Evolutionary conservation across 2,329 filamentous ascomycete species (phyloP).

Genomic region (Epichloe festucae): DNA sequence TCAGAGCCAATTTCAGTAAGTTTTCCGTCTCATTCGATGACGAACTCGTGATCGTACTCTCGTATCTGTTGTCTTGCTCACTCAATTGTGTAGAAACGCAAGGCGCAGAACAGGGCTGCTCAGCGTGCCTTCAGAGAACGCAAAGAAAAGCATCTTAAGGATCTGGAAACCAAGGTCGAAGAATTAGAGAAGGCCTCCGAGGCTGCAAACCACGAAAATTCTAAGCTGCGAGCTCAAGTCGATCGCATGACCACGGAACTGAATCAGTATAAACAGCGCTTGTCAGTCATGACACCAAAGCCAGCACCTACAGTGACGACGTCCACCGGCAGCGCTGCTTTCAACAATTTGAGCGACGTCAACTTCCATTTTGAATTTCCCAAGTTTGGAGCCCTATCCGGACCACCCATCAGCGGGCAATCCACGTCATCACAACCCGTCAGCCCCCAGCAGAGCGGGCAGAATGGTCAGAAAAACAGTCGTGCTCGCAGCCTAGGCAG

Average conservation of each 20-base stretch:
- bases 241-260: slow-evolving; percentile 78
- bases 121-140: slow-evolving; percentile 89
- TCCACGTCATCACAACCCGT: slow-evolving; percentile 20
- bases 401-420: slow-evolving; percentile 22
- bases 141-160: slow-evolving; percentile 83
- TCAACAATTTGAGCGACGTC: slow-evolving; percentile 54
- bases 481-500: slow-evolving; percentile 18
- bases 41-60: background rate
- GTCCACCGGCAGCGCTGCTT: slow-evolving; percentile 30
- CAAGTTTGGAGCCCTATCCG: slow-evolving; percentile 68
- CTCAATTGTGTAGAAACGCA: slow-evolving; percentile 56
- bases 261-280: slow-evolving; percentile 77
- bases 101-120: slow-evolving; percentile 87
- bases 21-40: slow-evolving; percentile 12
- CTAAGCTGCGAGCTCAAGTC: slow-evolving; percentile 69
- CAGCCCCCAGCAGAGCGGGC: slow-evolving; percentile 17
- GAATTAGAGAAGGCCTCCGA: slow-evolving; percentile 74
- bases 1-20: slow-evolving; percentile 92
- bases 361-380: slow-evolving; percentile 96
- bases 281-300: slow-evolving; percentile 44
- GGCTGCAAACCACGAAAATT: slow-evolving; percentile 74
- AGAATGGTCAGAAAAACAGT: slow-evolving; percentile 12
- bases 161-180: slow-evolving; percentile 66
- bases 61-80: slow-evolving; percentile 2
- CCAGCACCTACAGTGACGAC: slow-evolving; percentile 26